Percentiles rank a stretch among this genome's conserved stretches.
These are phyloP conservation scores for Cyclotella choctawhatcheeana DNA, from an alignment of 108 stramenopile genomes.

Conservation along the genomic window DNA sequence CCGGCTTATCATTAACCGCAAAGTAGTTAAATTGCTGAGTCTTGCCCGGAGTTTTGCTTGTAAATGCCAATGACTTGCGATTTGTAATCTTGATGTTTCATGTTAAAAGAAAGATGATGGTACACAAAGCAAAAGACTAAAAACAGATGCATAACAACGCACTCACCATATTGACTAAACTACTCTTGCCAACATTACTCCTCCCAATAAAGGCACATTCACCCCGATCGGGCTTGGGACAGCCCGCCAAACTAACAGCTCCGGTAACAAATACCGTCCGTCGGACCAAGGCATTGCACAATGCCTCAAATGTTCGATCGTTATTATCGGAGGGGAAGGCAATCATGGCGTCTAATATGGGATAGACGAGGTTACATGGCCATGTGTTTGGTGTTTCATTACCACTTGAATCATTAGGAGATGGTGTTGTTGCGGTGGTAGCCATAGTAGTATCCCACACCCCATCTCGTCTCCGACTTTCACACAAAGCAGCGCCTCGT, in stretches of 20 bases:
- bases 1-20: slow-evolving; percentile 91
- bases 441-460: too few relatives aligned
- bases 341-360: slow-evolving; percentile 81
- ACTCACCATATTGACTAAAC: slow-evolving; percentile 88
- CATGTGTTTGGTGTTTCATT: slow-evolving; percentile 10
- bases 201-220: slow-evolving; percentile 94
- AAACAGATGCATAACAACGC: background rate
- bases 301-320: slow-evolving; percentile 81
- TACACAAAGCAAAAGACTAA: too few relatives aligned
- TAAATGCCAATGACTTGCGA: slow-evolving; percentile 91
- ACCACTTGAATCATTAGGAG: background rate
- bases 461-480: slow-evolving; percentile 70
- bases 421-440: background rate
- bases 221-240: slow-evolving; percentile 81
- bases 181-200: slow-evolving; percentile 93
- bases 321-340: slow-evolving; percentile 85
- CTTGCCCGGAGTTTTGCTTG: slow-evolving; percentile 95
- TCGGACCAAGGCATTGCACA: slow-evolving; percentile 86
- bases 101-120: background rate
- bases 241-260: slow-evolving; percentile 83
- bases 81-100: slow-evolving; percentile 65
- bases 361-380: slow-evolving; percentile 68
- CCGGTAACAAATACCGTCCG: slow-evolving; percentile 87
- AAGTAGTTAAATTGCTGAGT: slow-evolving; percentile 97
- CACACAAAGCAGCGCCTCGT: slow-evolving; percentile 79